Evolutionary conservation across 2,329 filamentous ascomycete species (phyloP).

Genomic region (Monilinia vaccinii-corymbosi): DNA sequence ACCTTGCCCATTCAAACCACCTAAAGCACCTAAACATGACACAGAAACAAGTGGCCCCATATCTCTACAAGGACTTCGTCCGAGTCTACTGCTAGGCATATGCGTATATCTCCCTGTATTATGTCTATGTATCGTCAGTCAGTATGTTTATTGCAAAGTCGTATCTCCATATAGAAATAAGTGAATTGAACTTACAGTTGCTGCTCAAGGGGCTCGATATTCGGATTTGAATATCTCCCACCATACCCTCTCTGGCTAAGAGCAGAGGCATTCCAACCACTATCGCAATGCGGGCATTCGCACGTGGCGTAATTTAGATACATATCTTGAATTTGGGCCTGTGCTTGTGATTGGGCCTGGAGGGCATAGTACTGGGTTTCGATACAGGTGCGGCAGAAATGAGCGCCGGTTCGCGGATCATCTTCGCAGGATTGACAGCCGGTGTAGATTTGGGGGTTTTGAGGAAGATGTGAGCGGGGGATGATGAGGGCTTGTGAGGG

Average conservation of each 20-base stretch:
- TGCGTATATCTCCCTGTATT: not conserved
- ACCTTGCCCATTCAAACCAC: not conserved
- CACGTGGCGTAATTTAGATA: not conserved
- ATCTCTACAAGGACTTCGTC: constrained; percentile 2
- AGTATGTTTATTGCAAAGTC: not conserved
- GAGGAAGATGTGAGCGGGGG: not conserved
- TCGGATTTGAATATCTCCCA: not conserved
- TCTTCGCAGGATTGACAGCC: constrained; percentile 8
- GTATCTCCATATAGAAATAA: not conserved
- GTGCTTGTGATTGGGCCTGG: not conserved
- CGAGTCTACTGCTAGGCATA: not conserved
- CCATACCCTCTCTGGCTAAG: not conserved
- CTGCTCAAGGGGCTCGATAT: not conserved
- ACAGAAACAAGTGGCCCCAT: not conserved
- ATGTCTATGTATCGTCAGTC: not conserved
- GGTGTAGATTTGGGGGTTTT: not conserved
- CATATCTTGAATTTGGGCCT: not conserved
- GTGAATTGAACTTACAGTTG: constrained; percentile 1
- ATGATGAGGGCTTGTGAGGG: not conserved
- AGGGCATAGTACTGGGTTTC: not conserved
- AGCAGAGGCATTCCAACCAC: not conserved
- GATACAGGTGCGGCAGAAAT: constrained; percentile 1
- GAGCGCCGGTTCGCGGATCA: constrained; percentile 6
- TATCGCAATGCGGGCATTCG: constrained; percentile 10
- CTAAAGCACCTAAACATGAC: not conserved